Evolutionary conservation across 176 grass and related monocot species (phyloP), one percentile per base, ranked within the genome.

Genomic region (Musa troglodytarum): DNA sequence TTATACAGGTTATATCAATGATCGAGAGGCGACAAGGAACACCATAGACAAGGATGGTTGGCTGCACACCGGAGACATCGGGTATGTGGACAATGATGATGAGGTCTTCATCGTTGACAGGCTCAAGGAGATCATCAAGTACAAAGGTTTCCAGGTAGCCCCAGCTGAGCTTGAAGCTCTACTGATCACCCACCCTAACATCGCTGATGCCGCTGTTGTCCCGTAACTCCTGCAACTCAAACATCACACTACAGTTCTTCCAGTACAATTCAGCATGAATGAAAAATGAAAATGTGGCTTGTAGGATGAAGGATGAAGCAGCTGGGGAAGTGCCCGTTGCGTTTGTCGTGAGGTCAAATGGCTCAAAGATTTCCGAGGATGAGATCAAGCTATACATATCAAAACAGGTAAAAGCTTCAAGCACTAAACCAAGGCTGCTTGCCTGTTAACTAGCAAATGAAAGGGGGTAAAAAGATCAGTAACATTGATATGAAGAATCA

Each of bases 71-170:
- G 68, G 68, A 17, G 68, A 71, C 51, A 51, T 71, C 0, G 68
- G 68, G 50, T 71, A 71, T 11, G 68, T 71, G 68, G 68, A 71
- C 9, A 19, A 51, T 1, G 29, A 71, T 17, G 68, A 71, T 13
- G 68, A 71, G 49, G 49, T 71, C 43, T 71, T 71, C 68, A 71
- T 71, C n/a, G 68, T 71, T 6, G 68, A 71, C 68, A 50, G 68
- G 68, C 68, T 71, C 49, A 71, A 71, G 49, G 68, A 71, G 49
- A 71, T 71, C 29, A 71, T 71, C 68, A 71, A 71, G 19, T 71
- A 23, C 43, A 71, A 71, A 71, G 68, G 68, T 12, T 71, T 71
- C 43, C 68, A 71, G 11, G 68, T 71, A 11, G 68, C 68, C 16
- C 68, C 68, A 51, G 68, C 68, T 50, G 68, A 71, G 49, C 68